Percentiles rank a stretch among this genome's conserved stretches.
Conservation (phyloP, 2,329 filamentous ascomycete genomes). For the Monosporascus sp. region DNA sequence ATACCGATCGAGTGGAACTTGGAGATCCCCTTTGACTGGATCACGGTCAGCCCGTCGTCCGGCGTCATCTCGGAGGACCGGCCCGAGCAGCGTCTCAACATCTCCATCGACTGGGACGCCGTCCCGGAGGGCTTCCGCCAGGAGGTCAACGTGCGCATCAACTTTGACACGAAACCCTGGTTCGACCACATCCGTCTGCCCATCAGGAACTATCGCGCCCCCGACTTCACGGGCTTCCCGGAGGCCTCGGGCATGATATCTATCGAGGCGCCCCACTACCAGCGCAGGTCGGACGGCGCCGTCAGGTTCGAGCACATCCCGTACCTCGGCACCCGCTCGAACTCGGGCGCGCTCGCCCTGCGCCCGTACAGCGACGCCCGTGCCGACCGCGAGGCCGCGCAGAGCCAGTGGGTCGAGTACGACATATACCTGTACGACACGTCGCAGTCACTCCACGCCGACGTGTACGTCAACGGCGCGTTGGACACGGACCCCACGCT, state of each 20-base stretch:
- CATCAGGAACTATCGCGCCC: constrained; percentile 11
- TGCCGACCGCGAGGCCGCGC: constrained; percentile 9
- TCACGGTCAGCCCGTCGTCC: constrained; percentile 17
- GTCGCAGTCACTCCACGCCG: constrained; percentile 16
- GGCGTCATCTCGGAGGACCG: constrained; percentile 29
- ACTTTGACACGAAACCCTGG: constrained; percentile 26
- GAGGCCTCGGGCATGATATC: constrained; percentile 29
- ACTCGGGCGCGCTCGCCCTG: constrained; percentile 18
- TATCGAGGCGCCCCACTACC: constrained; percentile 25
- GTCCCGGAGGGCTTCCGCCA: constrained; percentile 29
- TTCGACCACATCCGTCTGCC: constrained; percentile 30
- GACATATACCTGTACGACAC: constrained; percentile 26
- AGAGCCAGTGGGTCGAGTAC: constrained; percentile 21
- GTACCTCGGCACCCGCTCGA: constrained; percentile 22
- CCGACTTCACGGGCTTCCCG: constrained; percentile 23
- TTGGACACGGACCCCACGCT: constrained; percentile 46
- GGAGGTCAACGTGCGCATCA: constrained; percentile 24
- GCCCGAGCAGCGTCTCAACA: constrained; percentile 39
- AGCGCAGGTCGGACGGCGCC: constrained; percentile 15
- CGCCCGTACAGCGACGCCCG: constrained; percentile 17
- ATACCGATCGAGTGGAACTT: constrained; percentile 33
- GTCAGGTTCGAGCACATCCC: constrained; percentile 23
- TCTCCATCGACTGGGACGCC: constrained; percentile 40
- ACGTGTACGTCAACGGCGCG: constrained; percentile 32
- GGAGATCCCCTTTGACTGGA: constrained; percentile 32